Conservation (phyloP, 2,329 filamentous ascomycete species). For the Fusarium metavorans region DNA sequence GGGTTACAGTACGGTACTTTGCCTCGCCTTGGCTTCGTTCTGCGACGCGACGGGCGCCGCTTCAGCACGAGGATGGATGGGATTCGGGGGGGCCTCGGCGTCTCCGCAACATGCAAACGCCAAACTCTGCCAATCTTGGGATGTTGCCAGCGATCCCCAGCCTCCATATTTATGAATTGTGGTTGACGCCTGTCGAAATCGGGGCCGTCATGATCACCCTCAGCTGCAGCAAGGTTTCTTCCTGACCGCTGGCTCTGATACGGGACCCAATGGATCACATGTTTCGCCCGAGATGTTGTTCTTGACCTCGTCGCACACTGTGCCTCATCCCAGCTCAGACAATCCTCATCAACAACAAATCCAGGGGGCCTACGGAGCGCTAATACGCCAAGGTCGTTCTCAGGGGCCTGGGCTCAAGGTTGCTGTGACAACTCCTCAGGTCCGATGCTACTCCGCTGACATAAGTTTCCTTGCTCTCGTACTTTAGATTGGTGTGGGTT, state of each 20-base stretch:
- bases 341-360: conserved; percentile 22
- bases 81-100: conserved; percentile 28
- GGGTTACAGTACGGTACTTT: conserved; percentile 17
- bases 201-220: conserved; percentile 20
- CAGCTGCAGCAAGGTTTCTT: conserved; percentile 28
- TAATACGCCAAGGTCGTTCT: conserved; percentile 30
- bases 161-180: conserved; percentile 26
- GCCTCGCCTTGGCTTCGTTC: conserved; percentile 29
- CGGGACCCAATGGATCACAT: conserved; percentile 25
- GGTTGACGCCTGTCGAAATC: conserved; percentile 2
- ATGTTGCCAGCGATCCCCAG: conserved; percentile 16
- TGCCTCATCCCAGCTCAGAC: conserved; percentile 18
- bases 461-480: conserved; percentile 4
- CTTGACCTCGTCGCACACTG: not conserved
- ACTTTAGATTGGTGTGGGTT: conserved; percentile 29
- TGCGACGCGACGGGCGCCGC: conserved; percentile 17
- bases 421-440: conserved; percentile 42
- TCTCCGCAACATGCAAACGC: conserved; percentile 24
- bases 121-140: conserved; percentile 28
- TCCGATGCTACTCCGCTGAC: conserved; percentile 29
- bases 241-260: conserved; percentile 12
- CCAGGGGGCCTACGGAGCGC: conserved; percentile 7
- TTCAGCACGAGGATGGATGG: conserved; percentile 7
- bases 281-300: conserved; percentile 15
- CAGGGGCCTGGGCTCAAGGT: conserved; percentile 36